Conservation (phyloP, 805 yeast species). For the Tetrapisispora iriomotensis region DNA sequence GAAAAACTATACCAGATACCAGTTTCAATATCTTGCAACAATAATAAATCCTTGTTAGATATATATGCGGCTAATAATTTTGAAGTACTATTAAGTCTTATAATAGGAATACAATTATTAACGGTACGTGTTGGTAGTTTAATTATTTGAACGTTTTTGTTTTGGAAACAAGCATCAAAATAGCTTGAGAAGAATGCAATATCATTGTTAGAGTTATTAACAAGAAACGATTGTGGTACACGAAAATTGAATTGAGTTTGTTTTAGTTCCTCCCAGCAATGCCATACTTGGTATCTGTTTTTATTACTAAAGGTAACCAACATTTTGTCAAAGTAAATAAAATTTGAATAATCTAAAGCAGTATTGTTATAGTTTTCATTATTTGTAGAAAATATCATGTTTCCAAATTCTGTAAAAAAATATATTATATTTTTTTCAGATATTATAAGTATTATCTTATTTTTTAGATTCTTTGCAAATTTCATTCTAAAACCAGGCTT, state of each 20-base stretch:
- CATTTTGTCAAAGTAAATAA: constrained; percentile 11
- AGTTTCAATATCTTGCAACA: constrained; percentile 22
- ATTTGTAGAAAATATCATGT: constrained; percentile 19
- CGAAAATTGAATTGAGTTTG: constrained; percentile 18
- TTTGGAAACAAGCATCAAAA: constrained; percentile 13
- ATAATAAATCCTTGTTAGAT: constrained; percentile 24
- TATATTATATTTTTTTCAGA: constrained; percentile 16
- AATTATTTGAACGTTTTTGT: constrained; percentile 16
- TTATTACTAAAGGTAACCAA: constrained; percentile 12
- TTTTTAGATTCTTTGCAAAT: constrained; percentile 14
- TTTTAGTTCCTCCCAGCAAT: constrained; percentile 20
- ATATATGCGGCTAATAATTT: constrained; percentile 22
- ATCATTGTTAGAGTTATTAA: constrained; percentile 22
- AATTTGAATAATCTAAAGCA: constrained; percentile 13
- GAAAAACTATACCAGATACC: constrained; percentile 23
- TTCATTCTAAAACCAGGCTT: constrained; percentile 10
- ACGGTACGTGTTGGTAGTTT: constrained; percentile 26
- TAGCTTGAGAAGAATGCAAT: constrained; percentile 22
- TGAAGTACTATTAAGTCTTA: constrained; percentile 17
- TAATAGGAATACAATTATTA: constrained; percentile 21
- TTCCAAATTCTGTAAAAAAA: constrained; percentile 22
- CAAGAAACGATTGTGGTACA: constrained; percentile 12
- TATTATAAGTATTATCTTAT: constrained; percentile 15
- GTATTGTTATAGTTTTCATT: constrained; percentile 8
- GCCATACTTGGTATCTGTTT: constrained; percentile 22